A percentile compares a stretch with the other conserved stretches of the same genome.
Evolutionary conservation across 768 basidiomycete species (phyloP).

Genomic region (Tulasnella sp.): DNA sequence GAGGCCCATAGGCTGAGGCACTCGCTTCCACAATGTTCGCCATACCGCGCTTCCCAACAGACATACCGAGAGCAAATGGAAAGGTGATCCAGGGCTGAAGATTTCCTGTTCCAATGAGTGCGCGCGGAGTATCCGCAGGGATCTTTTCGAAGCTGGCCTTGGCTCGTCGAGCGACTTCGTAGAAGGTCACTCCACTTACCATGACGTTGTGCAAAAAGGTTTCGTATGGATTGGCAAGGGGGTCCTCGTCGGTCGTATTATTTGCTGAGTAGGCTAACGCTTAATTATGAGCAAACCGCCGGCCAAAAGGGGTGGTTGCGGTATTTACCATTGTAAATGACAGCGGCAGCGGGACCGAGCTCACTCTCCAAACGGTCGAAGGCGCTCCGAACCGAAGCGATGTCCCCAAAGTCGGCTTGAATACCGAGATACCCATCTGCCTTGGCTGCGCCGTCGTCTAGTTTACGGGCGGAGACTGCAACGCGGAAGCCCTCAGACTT

Average conservation of each 20-base stretch:
- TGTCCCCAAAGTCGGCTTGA: not conserved
- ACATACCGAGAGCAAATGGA: not conserved
- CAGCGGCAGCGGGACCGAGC: conserved; percentile 8
- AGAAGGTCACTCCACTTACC: conserved; percentile 4
- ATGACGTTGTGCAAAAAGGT: not conserved
- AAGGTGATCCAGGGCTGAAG: not conserved
- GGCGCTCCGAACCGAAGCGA: not conserved
- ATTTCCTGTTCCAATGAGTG: conserved; percentile 9
- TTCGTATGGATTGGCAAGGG: not conserved
- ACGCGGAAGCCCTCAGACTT: conserved; percentile 12
- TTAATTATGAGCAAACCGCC: not conserved
- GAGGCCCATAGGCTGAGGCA: conserved; percentile 11
- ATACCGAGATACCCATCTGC: not conserved
- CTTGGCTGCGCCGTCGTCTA: not conserved
- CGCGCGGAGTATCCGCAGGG: not conserved
- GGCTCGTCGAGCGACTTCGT: not conserved
- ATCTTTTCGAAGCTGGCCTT: conserved; percentile 9
- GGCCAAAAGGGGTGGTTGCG: not conserved
- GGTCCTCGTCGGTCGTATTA: not conserved
- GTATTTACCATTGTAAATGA: conserved; percentile 16
- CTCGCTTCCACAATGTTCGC: conserved; percentile 5
- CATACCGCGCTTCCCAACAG: not conserved
- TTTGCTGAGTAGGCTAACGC: not conserved
- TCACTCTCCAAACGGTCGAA: conserved; percentile 8
- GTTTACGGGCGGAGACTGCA: conserved; percentile 6